Evolutionary conservation across 495 filamentous ascomycete species (phyloP).

Genomic region (Trichoderma asperelloides): DNA sequence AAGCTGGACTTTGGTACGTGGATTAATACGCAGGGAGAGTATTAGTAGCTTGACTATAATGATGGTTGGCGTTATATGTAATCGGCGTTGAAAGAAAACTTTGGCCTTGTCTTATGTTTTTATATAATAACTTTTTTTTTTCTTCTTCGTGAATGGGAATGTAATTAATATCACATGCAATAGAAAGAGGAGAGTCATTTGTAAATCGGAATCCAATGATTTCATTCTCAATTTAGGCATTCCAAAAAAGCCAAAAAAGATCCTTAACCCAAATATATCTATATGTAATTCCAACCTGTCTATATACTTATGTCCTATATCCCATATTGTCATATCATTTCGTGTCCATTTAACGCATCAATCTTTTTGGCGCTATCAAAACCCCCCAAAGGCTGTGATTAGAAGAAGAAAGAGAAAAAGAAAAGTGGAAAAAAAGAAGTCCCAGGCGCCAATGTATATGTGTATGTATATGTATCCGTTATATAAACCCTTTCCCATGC

Average conservation of each 20-base stretch:
- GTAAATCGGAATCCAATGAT: neutral
- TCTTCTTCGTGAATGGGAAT: too few relatives aligned
- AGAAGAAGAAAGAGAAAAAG: neutral
- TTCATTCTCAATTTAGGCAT: neutral
- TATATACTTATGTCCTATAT: neutral
- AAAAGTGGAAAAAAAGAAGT: neutral
- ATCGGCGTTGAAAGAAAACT: neutral
- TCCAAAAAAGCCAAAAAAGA: neutral
- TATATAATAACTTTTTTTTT: too few relatives aligned
- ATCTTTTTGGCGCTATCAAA: neutral
- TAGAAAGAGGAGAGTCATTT: neutral
- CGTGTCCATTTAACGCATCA: neutral
- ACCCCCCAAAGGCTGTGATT: neutral
- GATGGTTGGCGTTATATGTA: neutral
- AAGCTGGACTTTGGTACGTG: conserved; percentile 65
- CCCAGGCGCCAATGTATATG: neutral
- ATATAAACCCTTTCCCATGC: neutral
- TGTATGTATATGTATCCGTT: conserved; percentile 2
- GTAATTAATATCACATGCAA: neutral
- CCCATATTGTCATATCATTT: neutral
- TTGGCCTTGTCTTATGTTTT: neutral
- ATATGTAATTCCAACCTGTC: neutral
- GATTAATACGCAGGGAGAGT: conserved; percentile 23
- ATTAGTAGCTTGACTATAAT: neutral
- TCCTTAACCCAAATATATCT: neutral